Percentiles rank a stretch among this genome's conserved stretches.
Evolutionary conservation across 129 eudicot genomes (phyloP).

Genomic region (Chrysanthemum makinoi): DNA sequence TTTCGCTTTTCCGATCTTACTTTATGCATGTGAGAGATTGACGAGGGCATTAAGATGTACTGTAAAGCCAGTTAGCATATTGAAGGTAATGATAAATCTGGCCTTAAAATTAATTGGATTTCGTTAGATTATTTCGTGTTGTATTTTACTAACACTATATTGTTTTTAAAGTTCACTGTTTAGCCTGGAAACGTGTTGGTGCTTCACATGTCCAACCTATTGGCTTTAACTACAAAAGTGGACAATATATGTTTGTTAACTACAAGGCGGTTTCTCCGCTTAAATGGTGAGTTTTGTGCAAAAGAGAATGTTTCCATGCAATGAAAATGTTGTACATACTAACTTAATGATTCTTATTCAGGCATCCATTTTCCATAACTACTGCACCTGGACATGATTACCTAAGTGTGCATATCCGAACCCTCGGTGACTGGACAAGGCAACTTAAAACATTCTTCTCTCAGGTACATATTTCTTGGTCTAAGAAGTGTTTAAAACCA

Average conservation of each 20-base stretch:
- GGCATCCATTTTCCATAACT: constrained; percentile 78
- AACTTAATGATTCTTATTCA: constrained; percentile 1
- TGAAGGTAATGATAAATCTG: constrained; percentile 38
- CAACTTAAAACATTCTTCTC: constrained; percentile 53
- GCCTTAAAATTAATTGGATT: neutral
- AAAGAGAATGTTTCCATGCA: neutral
- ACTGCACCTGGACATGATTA: constrained; percentile 64
- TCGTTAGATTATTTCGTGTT: neutral
- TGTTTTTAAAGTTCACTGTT: constrained; percentile 36
- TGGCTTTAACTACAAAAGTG: constrained; percentile 52
- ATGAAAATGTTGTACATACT: neutral
- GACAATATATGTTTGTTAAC: constrained; percentile 58
- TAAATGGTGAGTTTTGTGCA: constrained; percentile 36
- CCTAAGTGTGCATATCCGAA: constrained; percentile 61
- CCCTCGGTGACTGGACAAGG: constrained; percentile 66
- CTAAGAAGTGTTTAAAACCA: neutral
- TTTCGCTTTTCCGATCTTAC: constrained; percentile 46
- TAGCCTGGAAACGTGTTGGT: constrained; percentile 57
- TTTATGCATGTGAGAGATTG: constrained; percentile 45
- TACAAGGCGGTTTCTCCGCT: constrained; percentile 53
- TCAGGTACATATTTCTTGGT: constrained; percentile 25
- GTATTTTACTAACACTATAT: neutral
- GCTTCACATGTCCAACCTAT: constrained; percentile 56
- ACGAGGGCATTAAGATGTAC: constrained; percentile 45
- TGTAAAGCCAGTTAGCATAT: constrained; percentile 42